Percentiles rank a stretch among this genome's conserved stretches.
These are phyloP conservation scores for Amylostereum chailletii DNA, from an alignment of 1,284 basidiomycete species.

Conservation along the genomic window DNA sequence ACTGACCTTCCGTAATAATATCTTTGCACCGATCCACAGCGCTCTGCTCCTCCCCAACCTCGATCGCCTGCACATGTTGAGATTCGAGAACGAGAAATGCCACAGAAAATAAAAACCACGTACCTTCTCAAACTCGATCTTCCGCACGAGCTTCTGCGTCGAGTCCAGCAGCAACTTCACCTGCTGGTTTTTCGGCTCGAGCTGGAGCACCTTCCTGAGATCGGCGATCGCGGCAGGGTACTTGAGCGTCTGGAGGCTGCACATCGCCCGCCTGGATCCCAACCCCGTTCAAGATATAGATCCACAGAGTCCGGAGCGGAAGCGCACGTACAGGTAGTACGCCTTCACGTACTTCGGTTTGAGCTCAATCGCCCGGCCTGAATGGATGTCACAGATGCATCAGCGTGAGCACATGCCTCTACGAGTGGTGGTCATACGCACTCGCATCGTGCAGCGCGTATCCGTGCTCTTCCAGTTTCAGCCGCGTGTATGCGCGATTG, in stretches of 20 bases:
- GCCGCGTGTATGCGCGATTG: slow-evolving; percentile 71
- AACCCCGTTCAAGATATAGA: neutral
- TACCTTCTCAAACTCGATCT: slow-evolving; percentile 86
- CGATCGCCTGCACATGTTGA: slow-evolving; percentile 60
- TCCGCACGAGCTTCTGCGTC: slow-evolving; percentile 85
- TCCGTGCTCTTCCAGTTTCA: slow-evolving; percentile 77
- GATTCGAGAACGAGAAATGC: neutral
- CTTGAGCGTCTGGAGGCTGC: slow-evolving; percentile 84
- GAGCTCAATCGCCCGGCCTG: slow-evolving; percentile 81
- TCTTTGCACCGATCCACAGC: slow-evolving; percentile 65
- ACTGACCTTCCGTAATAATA: slow-evolving; percentile 71
- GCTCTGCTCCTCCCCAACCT: slow-evolving; percentile 78
- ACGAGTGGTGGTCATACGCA: slow-evolving; percentile 26
- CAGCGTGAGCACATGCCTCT: too few species aligned
- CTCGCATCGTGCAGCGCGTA: slow-evolving; percentile 74
- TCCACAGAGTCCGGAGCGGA: neutral
- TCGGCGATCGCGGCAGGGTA: slow-evolving; percentile 80
- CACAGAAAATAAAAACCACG: slow-evolving; percentile 10
- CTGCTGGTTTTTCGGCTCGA: slow-evolving; percentile 84
- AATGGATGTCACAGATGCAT: too few species aligned
- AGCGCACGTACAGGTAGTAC: slow-evolving; percentile 58
- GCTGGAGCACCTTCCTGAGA: slow-evolving; percentile 77
- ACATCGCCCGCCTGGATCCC: slow-evolving; percentile 72
- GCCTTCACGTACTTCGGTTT: slow-evolving; percentile 92
- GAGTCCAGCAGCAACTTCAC: slow-evolving; percentile 78